phyloP scores from a whole-genome alignment of 2,329 filamentous ascomycete species.

The Beauveria asiatica region DNA sequence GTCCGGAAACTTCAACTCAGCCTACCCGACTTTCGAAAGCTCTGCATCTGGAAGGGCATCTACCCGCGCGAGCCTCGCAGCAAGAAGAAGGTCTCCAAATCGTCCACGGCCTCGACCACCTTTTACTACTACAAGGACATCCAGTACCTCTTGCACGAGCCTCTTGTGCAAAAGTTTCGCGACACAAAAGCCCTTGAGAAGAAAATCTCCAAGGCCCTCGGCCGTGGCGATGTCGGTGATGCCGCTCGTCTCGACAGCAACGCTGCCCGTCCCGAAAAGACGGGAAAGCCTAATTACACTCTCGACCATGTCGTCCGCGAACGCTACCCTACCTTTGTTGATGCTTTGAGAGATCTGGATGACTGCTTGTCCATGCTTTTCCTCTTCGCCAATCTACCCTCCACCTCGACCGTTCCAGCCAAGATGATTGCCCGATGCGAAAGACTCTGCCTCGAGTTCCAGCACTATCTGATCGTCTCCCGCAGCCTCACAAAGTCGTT shows the following conservation, averaged over 20 bases:
- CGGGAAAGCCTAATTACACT: constrained; percentile 78
- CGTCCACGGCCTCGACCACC: constrained; percentile 80
- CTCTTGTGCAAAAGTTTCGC: constrained; percentile 85
- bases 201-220: constrained; percentile 90
- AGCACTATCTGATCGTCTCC: constrained; percentile 92
- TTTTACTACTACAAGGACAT: constrained; percentile 94
- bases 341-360: constrained; percentile 88
- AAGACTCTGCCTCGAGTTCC: constrained; percentile 86
- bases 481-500: constrained; percentile 92
- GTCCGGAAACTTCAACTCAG: constrained; percentile 97
- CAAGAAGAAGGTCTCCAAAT: constrained; percentile 94
- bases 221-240: constrained; percentile 83
- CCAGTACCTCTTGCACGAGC: constrained; percentile 95
- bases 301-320: constrained; percentile 97
- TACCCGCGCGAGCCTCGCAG: constrained; percentile 95
- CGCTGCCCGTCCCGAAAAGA: constrained; percentile 82
- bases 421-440: constrained; percentile 96
- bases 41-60: constrained; percentile 99
- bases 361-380: constrained; percentile 96
- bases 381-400: constrained; percentile 92
- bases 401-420: constrained; percentile 77
- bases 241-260: constrained; percentile 80
- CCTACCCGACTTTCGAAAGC: constrained; percentile 90
- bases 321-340: constrained; percentile 93
- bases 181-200: constrained; percentile 95